Percentiles rank a stretch among this genome's conserved stretches.
Evolutionary conservation across 2,329 filamentous ascomycete species (phyloP).

Genomic region (Fusarium clavum): DNA sequence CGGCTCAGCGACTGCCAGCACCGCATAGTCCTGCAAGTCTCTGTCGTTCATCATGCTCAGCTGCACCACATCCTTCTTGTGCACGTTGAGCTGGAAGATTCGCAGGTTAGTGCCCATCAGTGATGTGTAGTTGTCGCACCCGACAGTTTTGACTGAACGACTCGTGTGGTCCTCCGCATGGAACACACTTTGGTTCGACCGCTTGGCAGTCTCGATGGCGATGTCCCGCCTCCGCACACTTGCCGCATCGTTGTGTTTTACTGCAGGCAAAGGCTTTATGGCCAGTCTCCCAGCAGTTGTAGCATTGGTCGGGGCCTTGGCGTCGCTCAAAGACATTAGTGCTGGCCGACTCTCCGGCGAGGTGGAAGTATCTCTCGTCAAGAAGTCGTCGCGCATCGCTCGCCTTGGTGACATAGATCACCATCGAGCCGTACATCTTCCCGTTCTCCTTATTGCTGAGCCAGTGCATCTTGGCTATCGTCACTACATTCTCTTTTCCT

Average conservation of each 20-base stretch:
- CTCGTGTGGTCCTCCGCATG: not conserved
- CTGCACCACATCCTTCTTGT: too few species aligned
- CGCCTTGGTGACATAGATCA: not conserved
- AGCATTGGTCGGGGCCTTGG: not conserved
- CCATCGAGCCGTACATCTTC: too few species aligned
- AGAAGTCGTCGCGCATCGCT: not conserved
- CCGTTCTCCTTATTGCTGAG: too few species aligned
- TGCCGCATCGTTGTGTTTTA: not conserved
- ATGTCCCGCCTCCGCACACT: not conserved
- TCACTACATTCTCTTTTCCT: too few species aligned
- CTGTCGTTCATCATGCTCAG: too few species aligned
- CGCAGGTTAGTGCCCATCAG: too few species aligned
- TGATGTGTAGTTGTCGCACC: not conserved
- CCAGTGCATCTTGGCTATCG: too few species aligned
- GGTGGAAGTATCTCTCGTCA: not conserved
- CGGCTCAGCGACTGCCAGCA: too few species aligned
- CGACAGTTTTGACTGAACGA: not conserved
- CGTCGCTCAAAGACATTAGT: not conserved
- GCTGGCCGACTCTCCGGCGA: not conserved
- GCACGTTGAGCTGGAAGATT: too few species aligned
- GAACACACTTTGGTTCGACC: not conserved
- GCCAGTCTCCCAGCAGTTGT: not conserved
- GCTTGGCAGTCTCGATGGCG: not conserved
- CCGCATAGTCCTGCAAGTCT: too few species aligned
- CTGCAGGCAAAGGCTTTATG: not conserved